A percentile compares a stretch with the other conserved stretches of the same genome.
Evolutionary conservation across 345 rosid species (phyloP).

Genomic region (Arabis alpina): DNA sequence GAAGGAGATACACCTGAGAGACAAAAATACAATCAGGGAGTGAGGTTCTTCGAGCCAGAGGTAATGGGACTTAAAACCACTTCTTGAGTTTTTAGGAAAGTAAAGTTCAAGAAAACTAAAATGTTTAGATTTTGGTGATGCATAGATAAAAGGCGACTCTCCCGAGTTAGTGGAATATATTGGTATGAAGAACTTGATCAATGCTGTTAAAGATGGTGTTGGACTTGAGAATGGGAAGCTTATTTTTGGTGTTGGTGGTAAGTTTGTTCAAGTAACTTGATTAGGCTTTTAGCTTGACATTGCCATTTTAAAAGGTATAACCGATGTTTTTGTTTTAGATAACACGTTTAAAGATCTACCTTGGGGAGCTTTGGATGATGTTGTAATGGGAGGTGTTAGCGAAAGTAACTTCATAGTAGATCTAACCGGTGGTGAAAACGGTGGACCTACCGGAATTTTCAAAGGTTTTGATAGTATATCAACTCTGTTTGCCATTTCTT

Average conservation of each 20-base stretch:
- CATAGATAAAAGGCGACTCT: constrained; percentile 91
- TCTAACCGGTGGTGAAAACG: constrained; percentile 72
- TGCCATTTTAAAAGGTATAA: not conserved
- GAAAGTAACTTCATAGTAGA: constrained; percentile 74
- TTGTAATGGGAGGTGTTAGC: constrained; percentile 98
- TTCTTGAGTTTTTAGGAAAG: constrained; percentile 16
- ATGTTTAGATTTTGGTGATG: constrained; percentile 28
- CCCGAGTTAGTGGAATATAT: constrained; percentile 88
- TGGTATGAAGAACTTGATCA: constrained; percentile 88
- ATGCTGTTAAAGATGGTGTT: constrained; percentile 70
- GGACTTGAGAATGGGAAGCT: constrained; percentile 78
- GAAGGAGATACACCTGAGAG: constrained; percentile 99
- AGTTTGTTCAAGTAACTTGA: constrained; percentile 20
- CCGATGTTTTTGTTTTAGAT: constrained; percentile 50
- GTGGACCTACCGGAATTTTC: constrained; percentile 73
- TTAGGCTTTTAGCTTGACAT: not conserved
- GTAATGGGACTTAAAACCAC: constrained; percentile 43
- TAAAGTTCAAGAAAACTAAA: constrained; percentile 8
- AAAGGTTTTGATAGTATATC: constrained; percentile 56
- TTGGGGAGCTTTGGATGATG: constrained; percentile 98
- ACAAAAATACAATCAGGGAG: constrained; percentile 96
- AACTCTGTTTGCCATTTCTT: not conserved
- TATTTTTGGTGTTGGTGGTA: constrained; percentile 79
- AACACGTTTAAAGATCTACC: constrained; percentile 69
- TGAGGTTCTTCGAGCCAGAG: constrained; percentile 99